Evolutionary conservation across 176 grass and related monocot species (phyloP).

Genomic region (Elaeis guineensis): DNA sequence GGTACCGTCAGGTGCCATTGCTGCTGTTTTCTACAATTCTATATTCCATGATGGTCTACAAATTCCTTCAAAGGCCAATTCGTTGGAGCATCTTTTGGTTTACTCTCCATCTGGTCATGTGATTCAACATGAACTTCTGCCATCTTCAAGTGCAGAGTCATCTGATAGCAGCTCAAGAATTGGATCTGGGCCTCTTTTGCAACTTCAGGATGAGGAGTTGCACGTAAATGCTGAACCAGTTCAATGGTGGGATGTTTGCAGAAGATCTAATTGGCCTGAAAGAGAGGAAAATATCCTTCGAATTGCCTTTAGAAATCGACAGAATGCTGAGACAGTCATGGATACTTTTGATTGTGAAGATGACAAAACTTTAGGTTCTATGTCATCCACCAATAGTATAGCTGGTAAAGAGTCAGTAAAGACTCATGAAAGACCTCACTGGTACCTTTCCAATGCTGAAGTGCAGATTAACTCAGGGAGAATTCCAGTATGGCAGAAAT

Average conservation of each 20-base stretch:
- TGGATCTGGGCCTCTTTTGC: conserved; percentile 38
- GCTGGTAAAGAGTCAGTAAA: conserved; percentile 40
- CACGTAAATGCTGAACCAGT: conserved; percentile 82
- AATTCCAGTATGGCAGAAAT: conserved; percentile 98
- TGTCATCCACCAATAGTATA: conserved; percentile 40
- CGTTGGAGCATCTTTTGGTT: conserved; percentile 95
- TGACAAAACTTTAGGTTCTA: conserved; percentile 37
- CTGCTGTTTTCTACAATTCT: conserved; percentile 88
- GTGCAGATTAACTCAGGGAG: conserved; percentile 70
- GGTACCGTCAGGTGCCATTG: conserved; percentile 70
- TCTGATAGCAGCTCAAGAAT: conserved; percentile 61
- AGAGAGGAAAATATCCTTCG: conserved; percentile 67
- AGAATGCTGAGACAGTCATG: conserved; percentile 35
- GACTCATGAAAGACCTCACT: conserved; percentile 56
- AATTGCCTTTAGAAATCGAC: conserved; percentile 41
- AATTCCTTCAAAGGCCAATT: conserved; percentile 53
- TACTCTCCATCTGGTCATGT: conserved; percentile 96
- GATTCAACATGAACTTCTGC: conserved; percentile 96
- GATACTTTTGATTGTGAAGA: conserved; percentile 64
- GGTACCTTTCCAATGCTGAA: conserved; percentile 97
- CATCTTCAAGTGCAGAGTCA: conserved; percentile 48
- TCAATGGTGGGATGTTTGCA: conserved; percentile 99
- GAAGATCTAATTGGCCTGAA: conserved; percentile 93
- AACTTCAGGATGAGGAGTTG: conserved; percentile 88
- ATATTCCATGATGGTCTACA: conserved; percentile 41